phyloP scores from a whole-genome alignment of 2,329 filamentous ascomycete genomes.

The Trichoderma citrinoviride region DNA sequence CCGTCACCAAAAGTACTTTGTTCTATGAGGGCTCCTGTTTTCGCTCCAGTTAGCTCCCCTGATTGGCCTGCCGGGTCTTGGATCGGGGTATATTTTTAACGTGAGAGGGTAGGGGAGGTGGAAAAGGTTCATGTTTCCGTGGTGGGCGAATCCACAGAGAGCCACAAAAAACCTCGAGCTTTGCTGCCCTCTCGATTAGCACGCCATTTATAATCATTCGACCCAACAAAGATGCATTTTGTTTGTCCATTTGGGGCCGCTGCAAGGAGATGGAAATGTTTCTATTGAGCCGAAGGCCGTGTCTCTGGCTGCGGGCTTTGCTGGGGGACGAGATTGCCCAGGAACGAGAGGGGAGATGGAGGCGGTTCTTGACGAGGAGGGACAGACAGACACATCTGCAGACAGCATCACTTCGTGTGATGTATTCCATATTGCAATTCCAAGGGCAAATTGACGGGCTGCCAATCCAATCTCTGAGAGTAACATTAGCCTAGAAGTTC shows the following conservation, averaged over 20 bases:
- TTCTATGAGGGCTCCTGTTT: background rate
- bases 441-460: background rate
- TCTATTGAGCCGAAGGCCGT: slow-evolving; percentile 14
- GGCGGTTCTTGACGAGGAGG: background rate
- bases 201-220: slow-evolving; percentile 16
- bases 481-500: slow-evolving; percentile 7
- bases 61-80: slow-evolving; percentile 10
- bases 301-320: background rate
- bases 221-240: slow-evolving; percentile 1
- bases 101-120: background rate
- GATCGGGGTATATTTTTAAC: background rate
- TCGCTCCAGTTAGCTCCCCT: background rate
- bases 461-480: background rate
- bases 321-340: background rate
- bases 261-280: background rate
- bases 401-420: too few relatives aligned
- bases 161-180: slow-evolving; percentile 15
- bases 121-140: background rate
- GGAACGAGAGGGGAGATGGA: background rate
- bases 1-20: background rate
- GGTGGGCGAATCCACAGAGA: slow-evolving; percentile 1
- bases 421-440: background rate
- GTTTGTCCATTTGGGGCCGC: background rate
- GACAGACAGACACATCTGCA: too few relatives aligned
- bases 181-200: background rate